Evolutionary conservation across 441 rosid genomes (phyloP).

Genomic region (Omphalea diandra): DNA sequence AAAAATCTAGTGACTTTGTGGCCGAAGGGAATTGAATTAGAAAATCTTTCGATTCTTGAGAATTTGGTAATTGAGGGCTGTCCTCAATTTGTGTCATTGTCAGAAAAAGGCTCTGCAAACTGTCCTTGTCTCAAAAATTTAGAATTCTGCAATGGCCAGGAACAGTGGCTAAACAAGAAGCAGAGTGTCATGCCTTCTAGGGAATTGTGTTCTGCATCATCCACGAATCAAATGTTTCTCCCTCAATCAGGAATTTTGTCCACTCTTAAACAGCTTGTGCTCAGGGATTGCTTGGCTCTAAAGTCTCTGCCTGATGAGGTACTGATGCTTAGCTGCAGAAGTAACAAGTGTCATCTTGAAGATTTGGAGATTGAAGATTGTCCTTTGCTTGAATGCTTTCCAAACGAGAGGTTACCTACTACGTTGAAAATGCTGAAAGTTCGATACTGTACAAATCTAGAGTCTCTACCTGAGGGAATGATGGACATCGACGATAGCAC

Average conservation of each 20-base stretch:
- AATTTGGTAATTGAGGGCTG: background rate
- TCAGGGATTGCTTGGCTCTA: background rate
- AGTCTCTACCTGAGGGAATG: background rate
- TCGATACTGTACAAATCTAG: background rate
- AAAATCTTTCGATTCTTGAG: background rate
- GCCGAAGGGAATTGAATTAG: background rate
- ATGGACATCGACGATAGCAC: background rate
- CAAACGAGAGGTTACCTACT: background rate
- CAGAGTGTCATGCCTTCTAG: background rate
- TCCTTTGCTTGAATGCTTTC: slow-evolving; percentile 1
- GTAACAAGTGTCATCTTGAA: background rate
- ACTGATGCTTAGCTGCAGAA: background rate
- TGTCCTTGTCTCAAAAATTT: background rate
- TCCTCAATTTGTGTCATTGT: background rate
- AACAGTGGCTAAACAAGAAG: background rate
- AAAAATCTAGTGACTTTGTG: background rate
- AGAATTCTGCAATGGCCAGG: background rate
- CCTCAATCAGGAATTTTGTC: background rate
- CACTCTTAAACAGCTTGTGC: background rate
- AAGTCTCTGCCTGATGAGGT: background rate
- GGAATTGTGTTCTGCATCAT: background rate
- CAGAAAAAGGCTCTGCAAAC: background rate
- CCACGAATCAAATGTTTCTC: background rate
- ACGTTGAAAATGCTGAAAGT: slow-evolving; percentile 1
- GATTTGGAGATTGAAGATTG: slow-evolving; percentile 10